Base-by-base conservation (phyloP, 768 basidiomycete species). In the Hypholoma fasciculare region DNA sequence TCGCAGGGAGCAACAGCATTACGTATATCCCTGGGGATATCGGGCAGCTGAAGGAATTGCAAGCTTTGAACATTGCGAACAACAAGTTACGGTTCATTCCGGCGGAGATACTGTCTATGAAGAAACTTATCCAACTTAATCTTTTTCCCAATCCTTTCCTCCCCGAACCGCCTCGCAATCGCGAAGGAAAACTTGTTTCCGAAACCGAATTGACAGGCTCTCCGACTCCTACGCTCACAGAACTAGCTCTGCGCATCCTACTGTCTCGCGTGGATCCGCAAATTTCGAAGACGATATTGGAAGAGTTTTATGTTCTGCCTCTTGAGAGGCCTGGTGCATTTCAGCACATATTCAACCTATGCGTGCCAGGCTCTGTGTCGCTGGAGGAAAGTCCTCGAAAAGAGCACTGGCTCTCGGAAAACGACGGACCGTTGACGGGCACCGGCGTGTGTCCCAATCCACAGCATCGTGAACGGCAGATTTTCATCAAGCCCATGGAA, bases 121-220 rank as follows among this genome's bases (percentile, higher is more conserved):
- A 67, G n/a, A 68, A 62, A 23, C 73, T 90, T 1, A 65, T 66
- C 17, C 74, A 67, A 8, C 71, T 90, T 5, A 61, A 66, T 17
- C 65, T 90, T 2, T 68, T 81, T 39, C 85, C 84, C 0, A 92
- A 92, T 61, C 88, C 82, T 0, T 91, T 89, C 70, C 59, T 83
- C 6, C 52, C 58, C 16, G 57, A 62, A 37, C 74, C 69, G 20
- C 54, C 53, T 19, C 40, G 57, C 20, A 57, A 38, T 38, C 13
- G 50, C 20, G 50, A 50, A 6, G 61, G 52, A 9, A 63, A 65
- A 42, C 66, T 65, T 7, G 63, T 75, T 12, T 75, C 74, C 3
- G 61, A 63, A 36, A 70, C 70, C 7, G 60, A 38, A 1, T 60
- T 51, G 20, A 53, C 53, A 19, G 62, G 67, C 12, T 55, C 65